phyloP scores from a whole-genome alignment of 2,329 filamentous ascomycete genomes.

The Chrysoporthe austroafricana region DNA sequence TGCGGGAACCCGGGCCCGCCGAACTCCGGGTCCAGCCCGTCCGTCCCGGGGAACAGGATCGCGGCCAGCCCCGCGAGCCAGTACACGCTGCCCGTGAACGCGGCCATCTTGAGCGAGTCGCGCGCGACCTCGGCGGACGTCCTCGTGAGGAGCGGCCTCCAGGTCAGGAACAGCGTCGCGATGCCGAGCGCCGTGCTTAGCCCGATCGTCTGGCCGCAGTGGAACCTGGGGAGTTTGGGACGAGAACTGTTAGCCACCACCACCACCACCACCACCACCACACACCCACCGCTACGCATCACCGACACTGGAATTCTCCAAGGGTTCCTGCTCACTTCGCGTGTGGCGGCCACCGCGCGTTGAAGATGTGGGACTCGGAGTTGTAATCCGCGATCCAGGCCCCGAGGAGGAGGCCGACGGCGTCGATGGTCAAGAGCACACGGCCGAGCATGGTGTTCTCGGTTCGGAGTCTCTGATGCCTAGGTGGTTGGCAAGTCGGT shows the following conservation, averaged over 20 bases:
- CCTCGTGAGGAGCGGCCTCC: conserved; percentile 35
- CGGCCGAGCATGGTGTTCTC: conserved; percentile 41
- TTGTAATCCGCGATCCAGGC: conserved; percentile 45
- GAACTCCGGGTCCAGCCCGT: conserved; percentile 48
- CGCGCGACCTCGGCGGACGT: conserved; percentile 32
- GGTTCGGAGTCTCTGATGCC: neutral
- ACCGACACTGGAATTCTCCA: neutral
- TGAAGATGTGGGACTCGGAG: conserved; percentile 45
- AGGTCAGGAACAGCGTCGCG: conserved; percentile 46
- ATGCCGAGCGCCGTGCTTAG: conserved; percentile 45
- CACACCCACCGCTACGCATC: neutral
- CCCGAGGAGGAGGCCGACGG: conserved; percentile 42
- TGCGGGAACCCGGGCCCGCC: conserved; percentile 49
- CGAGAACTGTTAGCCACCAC: neutral
- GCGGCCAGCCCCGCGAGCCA: conserved; percentile 45
- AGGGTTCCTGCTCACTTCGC: conserved; percentile 42
- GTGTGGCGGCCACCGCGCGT: conserved; percentile 50
- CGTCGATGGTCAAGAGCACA: conserved; percentile 45
- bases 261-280: neutral
- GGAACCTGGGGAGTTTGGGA: conserved; percentile 38
- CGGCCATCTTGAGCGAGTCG: conserved; percentile 40
- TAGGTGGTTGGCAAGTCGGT: neutral
- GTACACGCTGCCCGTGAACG: conserved; percentile 46
- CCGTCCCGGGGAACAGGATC: conserved; percentile 43
- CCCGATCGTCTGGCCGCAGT: conserved; percentile 47